Evolutionary conservation across 306 rosid genomes (phyloP).

Genomic region (Gastrolobium bilobum): DNA sequence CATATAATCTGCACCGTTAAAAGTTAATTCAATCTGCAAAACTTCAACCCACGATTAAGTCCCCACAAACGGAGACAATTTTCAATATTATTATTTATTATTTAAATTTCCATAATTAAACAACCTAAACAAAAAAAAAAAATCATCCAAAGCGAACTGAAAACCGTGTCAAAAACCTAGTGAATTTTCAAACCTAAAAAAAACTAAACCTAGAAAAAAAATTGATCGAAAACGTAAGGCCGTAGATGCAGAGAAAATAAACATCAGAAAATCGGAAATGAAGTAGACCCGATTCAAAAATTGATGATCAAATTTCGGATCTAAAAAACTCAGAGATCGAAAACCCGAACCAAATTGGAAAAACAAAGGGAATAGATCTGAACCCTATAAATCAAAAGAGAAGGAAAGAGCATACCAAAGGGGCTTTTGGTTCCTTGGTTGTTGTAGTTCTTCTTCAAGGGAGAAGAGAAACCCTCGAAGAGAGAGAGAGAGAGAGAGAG

Average conservation of each 20-base stretch:
- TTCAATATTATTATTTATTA: not conserved
- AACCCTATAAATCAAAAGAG: constrained; percentile 16
- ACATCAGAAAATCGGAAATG: not conserved
- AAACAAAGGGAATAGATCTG: constrained; percentile 17
- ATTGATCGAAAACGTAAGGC: not conserved
- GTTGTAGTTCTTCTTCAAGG: constrained; percentile 8
- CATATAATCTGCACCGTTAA: not conserved
- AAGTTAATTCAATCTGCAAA: constrained; percentile 9
- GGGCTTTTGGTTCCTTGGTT: not conserved
- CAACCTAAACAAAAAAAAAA: not conserved
- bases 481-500: constrained; percentile 16
- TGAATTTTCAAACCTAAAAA: not conserved
- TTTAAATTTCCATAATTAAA: not conserved
- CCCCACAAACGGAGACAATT: not conserved
- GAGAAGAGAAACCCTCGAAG: constrained; percentile 45
- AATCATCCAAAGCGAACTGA: not conserved
- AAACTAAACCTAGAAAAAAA: not conserved
- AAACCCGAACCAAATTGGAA: constrained; percentile 11
- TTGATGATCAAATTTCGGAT: not conserved
- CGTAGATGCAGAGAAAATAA: not conserved
- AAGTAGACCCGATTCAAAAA: not conserved
- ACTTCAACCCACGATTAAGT: not conserved
- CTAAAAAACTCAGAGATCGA: not conserved
- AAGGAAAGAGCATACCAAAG: constrained; percentile 31
- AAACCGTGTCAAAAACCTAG: not conserved